phyloP scores from a whole-genome alignment of 257 asterid species.

The Lantana camara region DNA sequence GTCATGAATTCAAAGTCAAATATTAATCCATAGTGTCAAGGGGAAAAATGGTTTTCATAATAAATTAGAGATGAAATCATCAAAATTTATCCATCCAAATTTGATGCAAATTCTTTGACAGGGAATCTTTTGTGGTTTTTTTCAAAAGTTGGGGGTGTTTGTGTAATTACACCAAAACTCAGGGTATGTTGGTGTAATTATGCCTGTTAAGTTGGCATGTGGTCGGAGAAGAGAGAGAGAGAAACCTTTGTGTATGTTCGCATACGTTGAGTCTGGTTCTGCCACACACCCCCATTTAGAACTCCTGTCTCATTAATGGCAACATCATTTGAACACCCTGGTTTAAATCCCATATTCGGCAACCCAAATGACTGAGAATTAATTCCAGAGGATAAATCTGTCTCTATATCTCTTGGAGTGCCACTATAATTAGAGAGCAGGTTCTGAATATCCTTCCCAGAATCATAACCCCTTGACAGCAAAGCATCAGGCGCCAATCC shows the following conservation, averaged over 20 bases:
- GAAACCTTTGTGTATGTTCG: constrained; percentile 89
- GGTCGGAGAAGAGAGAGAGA: constrained; percentile 20
- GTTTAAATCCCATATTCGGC: constrained; percentile 65
- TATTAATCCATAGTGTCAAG: too few species aligned
- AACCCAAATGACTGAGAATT: constrained; percentile 74
- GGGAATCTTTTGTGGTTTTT: too few species aligned
- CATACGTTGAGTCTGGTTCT: constrained; percentile 90
- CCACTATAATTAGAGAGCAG: constrained; percentile 69
- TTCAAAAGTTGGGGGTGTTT: too few species aligned
- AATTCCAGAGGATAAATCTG: constrained; percentile 78
- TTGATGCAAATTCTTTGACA: too few species aligned
- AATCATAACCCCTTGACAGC: constrained; percentile 84
- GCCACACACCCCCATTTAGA: constrained; percentile 70
- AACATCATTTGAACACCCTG: constrained; percentile 73
- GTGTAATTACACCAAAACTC: too few species aligned
- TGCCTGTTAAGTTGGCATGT: too few species aligned
- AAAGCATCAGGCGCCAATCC: constrained; percentile 88
- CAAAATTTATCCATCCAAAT: too few species aligned
- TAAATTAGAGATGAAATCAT: too few species aligned
- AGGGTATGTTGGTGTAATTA: too few species aligned
- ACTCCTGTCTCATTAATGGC: constrained; percentile 62
- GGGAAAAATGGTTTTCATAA: too few species aligned
- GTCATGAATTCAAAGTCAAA: too few species aligned
- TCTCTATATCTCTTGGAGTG: constrained; percentile 71
- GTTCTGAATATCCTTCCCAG: constrained; percentile 90